Conservation (phyloP, 192 early-diverging fungal genomes). For the Gamsiella multidivaricata region DNA sequence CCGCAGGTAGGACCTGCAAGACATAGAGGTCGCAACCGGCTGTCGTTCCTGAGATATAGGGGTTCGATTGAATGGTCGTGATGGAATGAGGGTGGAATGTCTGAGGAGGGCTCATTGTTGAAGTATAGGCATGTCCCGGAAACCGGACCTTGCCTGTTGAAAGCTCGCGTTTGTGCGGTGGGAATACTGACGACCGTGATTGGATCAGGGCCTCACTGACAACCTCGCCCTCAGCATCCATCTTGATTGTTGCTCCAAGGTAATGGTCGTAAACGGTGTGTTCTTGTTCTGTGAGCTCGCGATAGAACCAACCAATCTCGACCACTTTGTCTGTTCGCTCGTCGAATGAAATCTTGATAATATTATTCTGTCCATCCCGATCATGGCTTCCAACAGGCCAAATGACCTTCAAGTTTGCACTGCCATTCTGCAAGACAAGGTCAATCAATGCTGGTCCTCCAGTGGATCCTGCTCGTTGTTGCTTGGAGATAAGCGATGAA, state of each 20-base stretch:
- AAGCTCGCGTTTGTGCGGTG: conserved; percentile 36
- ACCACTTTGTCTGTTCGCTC: conserved; percentile 35
- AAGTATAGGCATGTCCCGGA: conserved; percentile 34
- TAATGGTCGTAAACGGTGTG: conserved; percentile 28
- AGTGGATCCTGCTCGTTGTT: conserved; percentile 26
- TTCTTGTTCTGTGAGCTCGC: conserved; percentile 43
- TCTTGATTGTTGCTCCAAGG: conserved; percentile 39
- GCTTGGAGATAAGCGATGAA: conserved; percentile 19
- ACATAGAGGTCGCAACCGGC: conserved; percentile 30
- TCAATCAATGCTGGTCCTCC: conserved; percentile 38
- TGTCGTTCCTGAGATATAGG: conserved; percentile 30
- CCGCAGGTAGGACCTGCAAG: conserved; percentile 38
- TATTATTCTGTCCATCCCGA: conserved; percentile 6
- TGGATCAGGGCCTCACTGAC: conserved; percentile 42
- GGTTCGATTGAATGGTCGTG: conserved; percentile 47
- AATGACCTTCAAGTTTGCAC: conserved; percentile 24
- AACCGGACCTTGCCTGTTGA: conserved; percentile 15
- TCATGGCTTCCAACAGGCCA: conserved; percentile 21
- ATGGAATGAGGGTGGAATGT: conserved; percentile 48
- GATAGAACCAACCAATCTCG: conserved; percentile 50
- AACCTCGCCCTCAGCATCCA: conserved; percentile 27
- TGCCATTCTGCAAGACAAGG: conserved; percentile 20
- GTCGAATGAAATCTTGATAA: conserved; percentile 18
- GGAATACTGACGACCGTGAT: conserved; percentile 44
- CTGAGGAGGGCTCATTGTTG: conserved; percentile 38